phyloP scores from a whole-genome alignment of 208 protist genomes.

The Porcisia deanei region DNA sequence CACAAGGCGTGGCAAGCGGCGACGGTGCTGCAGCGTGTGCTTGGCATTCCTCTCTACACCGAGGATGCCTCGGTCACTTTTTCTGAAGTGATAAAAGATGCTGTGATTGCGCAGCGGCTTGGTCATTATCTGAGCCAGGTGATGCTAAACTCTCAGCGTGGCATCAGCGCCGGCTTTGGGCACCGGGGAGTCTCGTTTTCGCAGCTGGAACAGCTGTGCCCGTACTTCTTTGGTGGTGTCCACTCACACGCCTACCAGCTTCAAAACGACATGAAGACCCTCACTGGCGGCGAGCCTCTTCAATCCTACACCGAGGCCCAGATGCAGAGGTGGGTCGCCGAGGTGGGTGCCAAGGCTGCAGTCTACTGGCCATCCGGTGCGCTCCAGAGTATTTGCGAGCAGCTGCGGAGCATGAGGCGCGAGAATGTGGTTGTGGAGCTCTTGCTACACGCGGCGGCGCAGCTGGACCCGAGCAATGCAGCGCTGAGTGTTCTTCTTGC shows the following conservation, averaged over 20 bases:
- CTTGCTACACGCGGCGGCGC: slow-evolving; percentile 81
- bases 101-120: slow-evolving; percentile 60
- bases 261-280: slow-evolving; percentile 59
- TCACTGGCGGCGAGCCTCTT: slow-evolving; percentile 49
- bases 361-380: slow-evolving; percentile 79
- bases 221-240: slow-evolving; percentile 79
- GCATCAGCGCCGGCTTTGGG: slow-evolving; percentile 36
- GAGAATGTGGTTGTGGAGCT: slow-evolving; percentile 75
- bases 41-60: slow-evolving; percentile 45
- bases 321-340: slow-evolving; percentile 60
- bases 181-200: slow-evolving; percentile 46
- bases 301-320: slow-evolving; percentile 49
- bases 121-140: slow-evolving; percentile 61
- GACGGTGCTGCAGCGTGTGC: slow-evolving; percentile 55
- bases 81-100: slow-evolving; percentile 75
- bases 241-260: slow-evolving; percentile 71
- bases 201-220: slow-evolving; percentile 70
- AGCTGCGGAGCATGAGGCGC: slow-evolving; percentile 66
- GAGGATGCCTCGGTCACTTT: slow-evolving; percentile 68
- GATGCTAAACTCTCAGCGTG: slow-evolving; percentile 53
- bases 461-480: slow-evolving; percentile 75
- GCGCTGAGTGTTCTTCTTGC: slow-evolving; percentile 61
- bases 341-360: slow-evolving; percentile 60
- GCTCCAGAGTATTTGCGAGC: slow-evolving; percentile 73
- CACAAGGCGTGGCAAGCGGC: slow-evolving; percentile 64